Base-by-base conservation (phyloP, 148 eudicot species). In the Diospyros kaki region DNA sequence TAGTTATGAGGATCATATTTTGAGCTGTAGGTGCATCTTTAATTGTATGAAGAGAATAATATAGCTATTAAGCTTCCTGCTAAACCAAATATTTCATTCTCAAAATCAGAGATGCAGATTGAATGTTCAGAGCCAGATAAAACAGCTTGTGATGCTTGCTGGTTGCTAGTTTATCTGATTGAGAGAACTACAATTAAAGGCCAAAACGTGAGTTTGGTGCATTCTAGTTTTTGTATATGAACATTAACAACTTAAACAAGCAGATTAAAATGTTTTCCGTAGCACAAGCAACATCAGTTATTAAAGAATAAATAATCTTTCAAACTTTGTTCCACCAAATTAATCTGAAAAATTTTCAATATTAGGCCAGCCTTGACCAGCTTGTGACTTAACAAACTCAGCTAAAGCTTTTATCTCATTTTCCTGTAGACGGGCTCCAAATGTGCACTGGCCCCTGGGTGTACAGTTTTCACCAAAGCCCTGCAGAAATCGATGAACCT, bases 361-460 rank as follows among this genome's bases (percentile, higher is more conserved):
- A 64, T 80, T 85, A 54, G 88, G 89, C 91, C 91, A 87, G 18
- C 88, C 97, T 81, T 84, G 86, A 62, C 90, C 93, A 17, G 97
- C 96, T 81, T 94, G 93, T 4, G 80, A 79, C 83, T 89, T 92
- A 11, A 94, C 97, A 81, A 92, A 94, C 55, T 86, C 89, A n/a
- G 97, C 91, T 74, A 92, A 68, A 52, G 88, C 65, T 78, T 82
- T 86, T 73, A 94, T 94, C 62, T 92, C 98, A 2, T 90, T 88
- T 3, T 94, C 98, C 44, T 77, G 78, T 60, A 94, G 73, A 64
- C 96, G 90, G 45, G 98, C 85, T 73, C 97, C 97, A 66, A 94
- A 94, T 6, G 98, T 94, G 85, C 98, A 94, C 56, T 90, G 96
- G 13, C 98, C 96, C 82, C 91, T 90, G 1, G 97, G 98, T 13